Conservation (phyloP, 164 flowering plant genomes). For the Liquidambar formosana region DNA sequence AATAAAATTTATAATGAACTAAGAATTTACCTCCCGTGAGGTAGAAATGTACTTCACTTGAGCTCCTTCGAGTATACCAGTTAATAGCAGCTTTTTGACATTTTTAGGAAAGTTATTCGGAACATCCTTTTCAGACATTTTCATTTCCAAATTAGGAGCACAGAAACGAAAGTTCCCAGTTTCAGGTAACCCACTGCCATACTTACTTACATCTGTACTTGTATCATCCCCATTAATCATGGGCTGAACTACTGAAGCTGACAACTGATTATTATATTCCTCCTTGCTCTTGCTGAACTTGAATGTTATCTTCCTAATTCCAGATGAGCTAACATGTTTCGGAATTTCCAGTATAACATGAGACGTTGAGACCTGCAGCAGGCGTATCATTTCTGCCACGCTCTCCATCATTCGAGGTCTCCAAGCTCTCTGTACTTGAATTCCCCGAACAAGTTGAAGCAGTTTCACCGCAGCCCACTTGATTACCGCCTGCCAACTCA, state of each 20-base stretch:
- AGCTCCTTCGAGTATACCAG: slow-evolving; percentile 75
- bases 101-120: slow-evolving; percentile 42
- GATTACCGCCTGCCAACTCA: slow-evolving; percentile 19
- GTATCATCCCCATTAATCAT: slow-evolving; percentile 3
- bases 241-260: slow-evolving; percentile 12
- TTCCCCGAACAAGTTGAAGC: slow-evolving; percentile 32
- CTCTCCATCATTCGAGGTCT: slow-evolving; percentile 37
- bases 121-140: slow-evolving; percentile 44
- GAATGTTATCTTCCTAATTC: slow-evolving; percentile 65
- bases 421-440: slow-evolving; percentile 26
- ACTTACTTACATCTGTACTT: slow-evolving; percentile 8
- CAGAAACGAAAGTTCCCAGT: neutral
- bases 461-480: slow-evolving; percentile 21
- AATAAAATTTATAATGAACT: neutral
- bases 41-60: slow-evolving; percentile 58
- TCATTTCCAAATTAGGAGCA: slow-evolving; percentile 33
- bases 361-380: slow-evolving; percentile 29
- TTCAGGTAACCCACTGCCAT: neutral
- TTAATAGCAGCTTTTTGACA: slow-evolving; percentile 62
- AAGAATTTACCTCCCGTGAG: slow-evolving; percentile 34
- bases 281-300: slow-evolving; percentile 60
- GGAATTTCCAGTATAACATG: slow-evolving; percentile 56
- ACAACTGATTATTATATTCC: slow-evolving; percentile 10
- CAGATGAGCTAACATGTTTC: slow-evolving; percentile 49
- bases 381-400: slow-evolving; percentile 18